Base-by-base conservation (phyloP, 345 rosid genomes). In the Gossypium raimondii region DNA sequence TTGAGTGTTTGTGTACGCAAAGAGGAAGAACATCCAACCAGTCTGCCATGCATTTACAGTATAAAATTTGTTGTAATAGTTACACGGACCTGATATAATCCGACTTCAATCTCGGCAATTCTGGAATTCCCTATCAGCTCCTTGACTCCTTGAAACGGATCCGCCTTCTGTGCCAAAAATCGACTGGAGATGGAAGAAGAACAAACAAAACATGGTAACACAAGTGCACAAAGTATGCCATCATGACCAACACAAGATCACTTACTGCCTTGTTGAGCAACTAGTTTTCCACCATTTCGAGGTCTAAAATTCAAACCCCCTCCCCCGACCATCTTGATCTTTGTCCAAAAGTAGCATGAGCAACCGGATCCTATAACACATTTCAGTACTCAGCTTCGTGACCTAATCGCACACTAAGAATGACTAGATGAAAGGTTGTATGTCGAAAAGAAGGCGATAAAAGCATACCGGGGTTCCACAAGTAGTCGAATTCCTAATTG, bases 141-240 rank as follows among this genome's bases (percentile, higher is more conserved):
- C 82, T 34, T 34, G 41, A 34, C 41, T 89, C 94, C 92, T 92
- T 94, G 83, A 87, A 73, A 73, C 82, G 89, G 74, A 86, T 77
- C 83, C 86, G 38, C 82, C 45, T 4, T 79, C 78, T 25, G 81
- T 80, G 78, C 87, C 81, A 77, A 80, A 87, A 72, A 84, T 81
- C 20, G 89, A 77, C 97, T 94, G 88, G 17, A 74, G 29, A 80
- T 47, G 38, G 11, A 60, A 57, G 67, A 69, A 34, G 41, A 73
- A 73, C 12, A 47, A 69, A 72, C 44, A 70, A 18, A 67, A 63
- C 47, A 38, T 11, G 2, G 58, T 17, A 44, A 18, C 34, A 47
- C 0, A 17, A 41, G 73, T n/a, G 18, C 6, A 29, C 38, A 60
- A 56, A 56, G 60, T 10, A 56, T 56, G 60, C 7, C 60, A 56